Percentiles rank a stretch among this genome's conserved stretches.
These are phyloP conservation scores for Citrullus amarus DNA, from an alignment of 306 rosid species.

Conservation along the genomic window DNA sequence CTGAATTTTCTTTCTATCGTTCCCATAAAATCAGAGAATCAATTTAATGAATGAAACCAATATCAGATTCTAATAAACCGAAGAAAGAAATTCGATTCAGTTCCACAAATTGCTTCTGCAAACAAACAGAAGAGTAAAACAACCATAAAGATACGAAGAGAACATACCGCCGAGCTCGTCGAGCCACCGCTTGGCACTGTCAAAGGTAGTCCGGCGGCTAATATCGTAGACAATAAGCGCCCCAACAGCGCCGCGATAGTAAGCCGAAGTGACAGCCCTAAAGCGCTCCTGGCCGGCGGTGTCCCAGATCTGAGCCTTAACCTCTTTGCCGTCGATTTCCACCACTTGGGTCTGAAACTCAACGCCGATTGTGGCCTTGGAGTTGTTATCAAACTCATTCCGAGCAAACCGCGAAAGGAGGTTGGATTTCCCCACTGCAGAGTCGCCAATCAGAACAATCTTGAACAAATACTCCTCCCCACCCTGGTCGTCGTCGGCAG, in stretches of 20 bases:
- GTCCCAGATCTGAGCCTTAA: slow-evolving; percentile 98
- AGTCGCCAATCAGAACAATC: slow-evolving; percentile 77
- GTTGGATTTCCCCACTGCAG: slow-evolving; percentile 91
- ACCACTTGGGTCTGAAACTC: slow-evolving; percentile 79
- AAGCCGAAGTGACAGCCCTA: slow-evolving; percentile 89
- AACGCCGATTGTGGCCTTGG: slow-evolving; percentile 84
- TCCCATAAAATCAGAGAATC: neutral
- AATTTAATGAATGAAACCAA: neutral
- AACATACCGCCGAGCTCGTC: slow-evolving; percentile 60
- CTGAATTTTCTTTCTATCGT: neutral
- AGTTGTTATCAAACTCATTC: slow-evolving; percentile 66
- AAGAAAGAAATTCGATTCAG: neutral
- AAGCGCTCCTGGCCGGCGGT: slow-evolving; percentile 91
- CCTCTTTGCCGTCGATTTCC: slow-evolving; percentile 70
- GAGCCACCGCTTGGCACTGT: slow-evolving; percentile 71
- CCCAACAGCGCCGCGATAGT: slow-evolving; percentile 89
- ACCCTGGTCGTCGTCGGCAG: slow-evolving; percentile 18
- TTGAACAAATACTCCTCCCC: slow-evolving; percentile 79
- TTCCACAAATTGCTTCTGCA: neutral
- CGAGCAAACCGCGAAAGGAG: slow-evolving; percentile 65
- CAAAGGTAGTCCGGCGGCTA: slow-evolving; percentile 44
- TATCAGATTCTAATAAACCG: neutral
- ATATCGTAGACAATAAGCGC: slow-evolving; percentile 79
- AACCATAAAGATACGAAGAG: neutral
- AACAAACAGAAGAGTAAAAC: neutral